Evolutionary conservation across 2,329 filamentous ascomycete genomes (phyloP).

Genomic region (Sordariomycetes sp.): DNA sequence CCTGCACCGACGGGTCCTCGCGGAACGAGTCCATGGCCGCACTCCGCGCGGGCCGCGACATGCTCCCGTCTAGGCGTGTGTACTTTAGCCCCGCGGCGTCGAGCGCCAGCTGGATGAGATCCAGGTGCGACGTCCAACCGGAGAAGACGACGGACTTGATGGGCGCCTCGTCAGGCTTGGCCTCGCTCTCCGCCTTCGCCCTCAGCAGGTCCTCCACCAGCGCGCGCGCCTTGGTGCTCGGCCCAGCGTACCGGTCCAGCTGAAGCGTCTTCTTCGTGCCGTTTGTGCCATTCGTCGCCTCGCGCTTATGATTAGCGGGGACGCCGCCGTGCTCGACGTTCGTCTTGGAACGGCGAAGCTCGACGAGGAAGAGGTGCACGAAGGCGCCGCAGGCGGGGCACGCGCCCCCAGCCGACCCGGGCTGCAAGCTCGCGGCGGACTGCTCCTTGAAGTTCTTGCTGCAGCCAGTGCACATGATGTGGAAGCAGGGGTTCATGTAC

Average conservation of each 20-base stretch:
- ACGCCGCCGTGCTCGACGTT: slow-evolving; percentile 35
- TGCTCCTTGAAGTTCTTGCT: slow-evolving; percentile 45
- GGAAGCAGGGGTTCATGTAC: slow-evolving; percentile 76
- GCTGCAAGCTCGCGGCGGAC: slow-evolving; percentile 23
- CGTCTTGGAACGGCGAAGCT: slow-evolving; percentile 50
- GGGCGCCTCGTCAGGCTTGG: slow-evolving; percentile 51
- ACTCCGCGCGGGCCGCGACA: slow-evolving; percentile 63
- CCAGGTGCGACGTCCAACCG: slow-evolving; percentile 88
- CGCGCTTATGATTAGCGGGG: slow-evolving; percentile 21
- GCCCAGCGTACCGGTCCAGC: slow-evolving; percentile 58
- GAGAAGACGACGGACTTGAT: slow-evolving; percentile 94
- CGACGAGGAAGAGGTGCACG: slow-evolving; percentile 51
- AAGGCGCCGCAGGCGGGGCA: slow-evolving; percentile 59
- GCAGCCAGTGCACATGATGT: slow-evolving; percentile 70
- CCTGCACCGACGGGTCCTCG: slow-evolving; percentile 53
- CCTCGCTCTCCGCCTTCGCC: slow-evolving; percentile 48
- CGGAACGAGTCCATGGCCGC: slow-evolving; percentile 68
- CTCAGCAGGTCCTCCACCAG: slow-evolving; percentile 61
- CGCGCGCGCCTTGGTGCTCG: slow-evolving; percentile 83
- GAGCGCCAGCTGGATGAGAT: slow-evolving; percentile 78
- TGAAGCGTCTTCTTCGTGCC: slow-evolving; percentile 12
- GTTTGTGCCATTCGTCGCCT: slow-evolving; percentile 5
- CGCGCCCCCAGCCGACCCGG: slow-evolving; percentile 26
- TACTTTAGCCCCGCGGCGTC: slow-evolving; percentile 52
- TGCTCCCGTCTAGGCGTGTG: slow-evolving; percentile 80